phyloP scores from a whole-genome alignment of 768 basidiomycete species.

The Ephemerocybe angulata region DNA sequence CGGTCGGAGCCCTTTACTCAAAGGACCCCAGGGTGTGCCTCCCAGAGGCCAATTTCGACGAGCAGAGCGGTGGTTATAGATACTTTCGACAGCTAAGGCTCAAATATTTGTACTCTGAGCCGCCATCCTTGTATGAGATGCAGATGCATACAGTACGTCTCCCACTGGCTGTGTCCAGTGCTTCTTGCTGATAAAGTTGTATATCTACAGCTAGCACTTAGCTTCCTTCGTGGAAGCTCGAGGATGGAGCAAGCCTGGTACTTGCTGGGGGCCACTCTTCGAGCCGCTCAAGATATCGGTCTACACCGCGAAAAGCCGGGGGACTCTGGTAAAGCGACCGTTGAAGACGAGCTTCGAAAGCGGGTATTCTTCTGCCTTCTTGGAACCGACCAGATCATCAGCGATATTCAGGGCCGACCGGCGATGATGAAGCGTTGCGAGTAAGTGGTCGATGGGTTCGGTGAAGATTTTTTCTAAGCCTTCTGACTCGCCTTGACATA shows the following conservation, averaged over 20 bases:
- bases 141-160: constrained; percentile 50
- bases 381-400: constrained; percentile 19
- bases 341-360: constrained; percentile 61
- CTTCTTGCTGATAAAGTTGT: neutral
- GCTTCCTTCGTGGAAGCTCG: constrained; percentile 41
- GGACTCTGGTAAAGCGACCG: constrained; percentile 30
- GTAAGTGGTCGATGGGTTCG: constrained; percentile 35
- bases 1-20: constrained; percentile 48
- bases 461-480: neutral
- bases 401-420: constrained; percentile 59
- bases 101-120: constrained; percentile 46
- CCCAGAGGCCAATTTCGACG: constrained; percentile 25
- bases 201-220: constrained; percentile 30
- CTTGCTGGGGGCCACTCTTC: constrained; percentile 50
- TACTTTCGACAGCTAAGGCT: constrained; percentile 54
- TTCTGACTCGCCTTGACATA: constrained; percentile 14
- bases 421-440: constrained; percentile 56
- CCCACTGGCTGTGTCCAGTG: neutral
- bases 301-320: constrained; percentile 38
- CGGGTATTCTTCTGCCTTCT: constrained; percentile 47
- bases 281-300: constrained; percentile 57
- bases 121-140: constrained; percentile 58
- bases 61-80: constrained; percentile 45
- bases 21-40: constrained; percentile 34
- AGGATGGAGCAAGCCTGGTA: constrained; percentile 50